Evolutionary conservation across 163 green algal genomes (phyloP).

Genomic region (Trebouxia gelatinosa): DNA sequence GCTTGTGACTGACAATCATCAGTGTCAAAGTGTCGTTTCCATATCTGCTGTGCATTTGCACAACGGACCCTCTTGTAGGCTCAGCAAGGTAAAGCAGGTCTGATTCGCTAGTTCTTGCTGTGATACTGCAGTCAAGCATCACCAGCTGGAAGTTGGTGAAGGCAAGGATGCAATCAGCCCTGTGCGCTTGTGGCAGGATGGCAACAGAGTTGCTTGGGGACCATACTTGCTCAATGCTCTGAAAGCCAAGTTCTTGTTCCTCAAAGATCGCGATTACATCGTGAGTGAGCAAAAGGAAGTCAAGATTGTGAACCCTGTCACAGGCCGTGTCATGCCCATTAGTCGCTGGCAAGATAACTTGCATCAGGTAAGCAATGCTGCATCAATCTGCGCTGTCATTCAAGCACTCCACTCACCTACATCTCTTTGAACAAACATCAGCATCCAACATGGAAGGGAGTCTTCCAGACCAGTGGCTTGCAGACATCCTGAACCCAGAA

Average conservation of each 20-base stretch:
- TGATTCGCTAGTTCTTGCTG: no score
- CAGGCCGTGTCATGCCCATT: constrained; percentile 63
- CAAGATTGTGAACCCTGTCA: constrained; percentile 84
- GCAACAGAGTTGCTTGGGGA: no score
- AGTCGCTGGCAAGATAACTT: constrained; percentile 67
- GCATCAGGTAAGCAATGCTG: constrained; percentile 45
- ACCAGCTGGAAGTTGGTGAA: no score
- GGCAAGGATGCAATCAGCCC: no score
- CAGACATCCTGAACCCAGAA: not conserved
- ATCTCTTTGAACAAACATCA: no score
- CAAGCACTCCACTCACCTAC: not conserved
- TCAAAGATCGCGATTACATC: constrained; percentile 81
- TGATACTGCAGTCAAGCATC: no score
- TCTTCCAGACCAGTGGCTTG: not conserved
- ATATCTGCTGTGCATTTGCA: no score
- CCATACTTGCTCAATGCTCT: constrained; percentile 57
- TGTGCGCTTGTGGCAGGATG: no score
- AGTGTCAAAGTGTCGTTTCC: no score
- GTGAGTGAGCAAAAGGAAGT: constrained; percentile 68
- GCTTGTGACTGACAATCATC: no score
- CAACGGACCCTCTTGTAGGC: no score
- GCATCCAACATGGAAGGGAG: not conserved
- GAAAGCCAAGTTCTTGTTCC: constrained; percentile 59
- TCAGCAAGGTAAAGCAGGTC: no score
- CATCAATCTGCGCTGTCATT: not conserved